Evolutionary conservation across 2,329 filamentous ascomycete genomes (phyloP), one percentile per base, ranked within the genome.

Genomic region (Neurospora crassa): DNA sequence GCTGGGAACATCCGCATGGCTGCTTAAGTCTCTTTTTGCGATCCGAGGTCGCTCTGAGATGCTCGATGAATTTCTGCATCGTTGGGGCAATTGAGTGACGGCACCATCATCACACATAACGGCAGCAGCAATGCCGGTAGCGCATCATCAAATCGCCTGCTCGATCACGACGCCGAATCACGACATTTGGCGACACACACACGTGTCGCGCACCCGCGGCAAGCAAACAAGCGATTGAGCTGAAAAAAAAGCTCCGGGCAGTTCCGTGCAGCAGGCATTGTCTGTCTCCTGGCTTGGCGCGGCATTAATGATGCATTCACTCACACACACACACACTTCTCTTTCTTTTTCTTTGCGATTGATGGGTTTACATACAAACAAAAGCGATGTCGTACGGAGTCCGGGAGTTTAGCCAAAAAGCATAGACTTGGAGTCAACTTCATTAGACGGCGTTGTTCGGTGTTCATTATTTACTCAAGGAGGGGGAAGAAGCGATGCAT

Each of bases 1-100:
- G 76, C 77, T 53, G 73, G 70, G 20, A 78, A 79, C 72, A 80
- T 81, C 71, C 72, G 74, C 14, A 67, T 73, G 72, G 72, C 73
- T 18, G 73, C 72, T 37, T 63, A 63, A 37, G 53, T 18, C 29
- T 63, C 2, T 24, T 12, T 29, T 63, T 34, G 1, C 8, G 24
- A 63, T 34, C 29, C 16, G 29, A 37, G 29, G 11, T 34, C 3
- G 8, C 53, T 63, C 7, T 34, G 24, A 63, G 8, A n/a, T 63
- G 29, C 24, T 34, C 3, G 53, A 63, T n/a, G 11, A 1, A 63
- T n/a, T 18, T 63, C 53, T 29, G 53, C 53, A 37, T 63, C 16
- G 24, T 63, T 16, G 53, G 53, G 14, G 53, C 29, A 14, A 63
- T 63, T 37, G 53, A 63, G 16, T 29, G 14, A 37, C 53, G 16